Evolutionary conservation across 345 rosid species (phyloP).

Genomic region (Ricinus communis): DNA sequence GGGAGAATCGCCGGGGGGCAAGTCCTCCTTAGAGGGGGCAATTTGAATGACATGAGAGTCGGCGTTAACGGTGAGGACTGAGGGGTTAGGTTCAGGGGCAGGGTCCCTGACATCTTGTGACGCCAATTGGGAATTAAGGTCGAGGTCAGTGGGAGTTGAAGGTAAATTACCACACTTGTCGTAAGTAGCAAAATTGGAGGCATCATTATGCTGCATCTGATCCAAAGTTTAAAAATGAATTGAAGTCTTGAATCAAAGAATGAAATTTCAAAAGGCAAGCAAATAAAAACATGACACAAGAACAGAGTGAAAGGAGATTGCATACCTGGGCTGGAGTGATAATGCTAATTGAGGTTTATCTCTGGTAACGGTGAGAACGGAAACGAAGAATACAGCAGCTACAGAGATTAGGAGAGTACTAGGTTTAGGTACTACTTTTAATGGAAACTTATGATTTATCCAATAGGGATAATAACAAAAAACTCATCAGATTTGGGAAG

Average conservation of each 20-base stretch:
- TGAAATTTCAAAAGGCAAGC: background rate
- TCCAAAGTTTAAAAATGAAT: background rate
- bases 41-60: conserved; percentile 32
- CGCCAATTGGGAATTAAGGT: conserved; percentile 28
- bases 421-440: no score
- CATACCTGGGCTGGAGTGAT: no score
- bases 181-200: conserved; percentile 22
- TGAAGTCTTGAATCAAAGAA: no score
- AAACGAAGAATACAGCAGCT: no score
- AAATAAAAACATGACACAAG: background rate
- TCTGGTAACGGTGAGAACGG: no score
- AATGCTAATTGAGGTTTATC: no score
- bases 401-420: no score
- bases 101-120: conserved; percentile 11
- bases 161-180: background rate
- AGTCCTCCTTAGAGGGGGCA: no score
- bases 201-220: conserved; percentile 47
- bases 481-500: no score
- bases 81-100: conserved; percentile 18
- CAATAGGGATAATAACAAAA: no score
- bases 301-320: no score
- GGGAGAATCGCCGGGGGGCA: conserved; percentile 30
- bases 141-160: conserved; percentile 38
- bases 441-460: no score
- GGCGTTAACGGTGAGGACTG: conserved; percentile 40